These are phyloP conservation scores for Solanum clarkiae DNA, from an alignment of 257 asterid species.

Conservation along the genomic window DNA sequence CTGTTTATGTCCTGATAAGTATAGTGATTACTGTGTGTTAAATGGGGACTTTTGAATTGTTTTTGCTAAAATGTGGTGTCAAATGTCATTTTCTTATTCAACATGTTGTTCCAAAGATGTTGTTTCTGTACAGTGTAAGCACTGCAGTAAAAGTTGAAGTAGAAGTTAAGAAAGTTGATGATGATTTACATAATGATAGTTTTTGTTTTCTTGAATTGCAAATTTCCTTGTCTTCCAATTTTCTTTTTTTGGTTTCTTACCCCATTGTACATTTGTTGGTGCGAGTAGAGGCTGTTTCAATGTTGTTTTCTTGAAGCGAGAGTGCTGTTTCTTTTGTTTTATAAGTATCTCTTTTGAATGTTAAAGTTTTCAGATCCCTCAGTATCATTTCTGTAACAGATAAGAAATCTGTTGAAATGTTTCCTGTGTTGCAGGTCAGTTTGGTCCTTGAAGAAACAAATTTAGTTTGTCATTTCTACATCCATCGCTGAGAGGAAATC, in stretches of 20 bases:
- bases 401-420: constrained; percentile 9
- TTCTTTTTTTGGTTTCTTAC: background rate
- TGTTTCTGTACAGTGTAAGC: constrained; percentile 22
- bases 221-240: constrained; percentile 5
- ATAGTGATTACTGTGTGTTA: background rate
- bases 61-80: constrained; percentile 8
- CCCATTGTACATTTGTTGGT: constrained; percentile 42
- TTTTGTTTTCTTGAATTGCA: constrained; percentile 16
- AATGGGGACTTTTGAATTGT: background rate
- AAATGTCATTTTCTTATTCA: constrained; percentile 10
- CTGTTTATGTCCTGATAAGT: background rate
- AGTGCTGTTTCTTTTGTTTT: constrained; percentile 30
- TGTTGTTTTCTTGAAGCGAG: constrained; percentile 71
- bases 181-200: constrained; percentile 24
- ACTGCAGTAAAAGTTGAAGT: constrained; percentile 46
- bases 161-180: constrained; percentile 24
- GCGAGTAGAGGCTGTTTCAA: constrained; percentile 83
- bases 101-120: background rate
- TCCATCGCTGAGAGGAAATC: constrained; percentile 8
- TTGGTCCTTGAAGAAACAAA: constrained; percentile 29
- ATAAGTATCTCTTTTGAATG: constrained; percentile 16
- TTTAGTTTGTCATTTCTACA: constrained; percentile 14
- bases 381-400: background rate
- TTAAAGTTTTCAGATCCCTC: constrained; percentile 1
- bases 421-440: constrained; percentile 38